Evolutionary conservation across 139 green algal species (phyloP), one percentile per base, ranked within the genome.

Genomic region (Ettlia oleoabundans): DNA sequence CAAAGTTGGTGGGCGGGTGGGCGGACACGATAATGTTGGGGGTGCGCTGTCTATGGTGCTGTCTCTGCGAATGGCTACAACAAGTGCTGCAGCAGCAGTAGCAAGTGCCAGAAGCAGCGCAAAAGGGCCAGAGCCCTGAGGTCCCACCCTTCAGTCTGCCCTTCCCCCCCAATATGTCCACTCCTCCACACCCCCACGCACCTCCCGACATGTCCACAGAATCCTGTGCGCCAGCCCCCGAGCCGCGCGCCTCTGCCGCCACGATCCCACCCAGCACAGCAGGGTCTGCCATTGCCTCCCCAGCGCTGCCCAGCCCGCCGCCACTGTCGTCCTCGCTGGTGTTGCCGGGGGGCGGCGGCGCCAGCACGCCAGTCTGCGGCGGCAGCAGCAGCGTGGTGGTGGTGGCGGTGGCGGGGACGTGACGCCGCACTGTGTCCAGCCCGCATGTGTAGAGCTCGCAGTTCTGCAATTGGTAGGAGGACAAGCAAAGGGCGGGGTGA

Each of bases 381-480:
- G 78, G 78, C 65, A 83, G 82, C 62, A 86, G 32, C 2, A 82
- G 1, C 2, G 40, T 43, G 43, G 30, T 47, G 9, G 38, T 7
- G 32, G 15, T 55, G 41, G 72, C 28, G 32, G 72, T 58, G n/a
- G 41, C 35, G 42, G 83, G 65, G 33, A 78, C 66, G 21, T 71
- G 38, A 18, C 52, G 52, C 41, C 61, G 37, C 18, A 85, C 55
- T 4, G 30, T 28, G 10, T 66, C 42, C 4, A 35, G 32, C 40
- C 37, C 18, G 38, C 64, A 84, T 5, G 85, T 88, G 76, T 71
- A 86, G 52, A 88, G 85, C 28, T 82, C 42, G 40, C 64, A 80
- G n/a, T 61, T 70, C 76, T 84, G 76, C 82, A 37, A 30, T 9
- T 35, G 21, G 70, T 28, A 10, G 22, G 28, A 42, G 6, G 28